Evolutionary conservation across 257 asterid genomes (phyloP).

Genomic region (Plantago major): DNA sequence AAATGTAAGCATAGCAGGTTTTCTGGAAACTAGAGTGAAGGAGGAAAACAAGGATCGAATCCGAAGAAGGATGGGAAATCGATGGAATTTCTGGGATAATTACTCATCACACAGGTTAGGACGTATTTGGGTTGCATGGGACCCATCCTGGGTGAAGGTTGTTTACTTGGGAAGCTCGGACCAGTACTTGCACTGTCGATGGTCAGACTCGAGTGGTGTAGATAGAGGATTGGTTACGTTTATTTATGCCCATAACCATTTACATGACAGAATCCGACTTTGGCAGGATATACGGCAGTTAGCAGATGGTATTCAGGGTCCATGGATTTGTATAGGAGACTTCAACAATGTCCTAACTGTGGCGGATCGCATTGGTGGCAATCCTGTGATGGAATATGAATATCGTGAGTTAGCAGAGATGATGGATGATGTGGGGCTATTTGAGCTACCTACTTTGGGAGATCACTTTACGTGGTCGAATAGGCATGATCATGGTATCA

Average conservation of each 20-base stretch:
- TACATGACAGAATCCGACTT: too few species aligned
- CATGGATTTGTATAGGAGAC: neutral
- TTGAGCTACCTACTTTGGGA: neutral
- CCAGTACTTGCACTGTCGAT: too few species aligned
- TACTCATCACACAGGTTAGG: neutral
- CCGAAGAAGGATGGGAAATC: neutral
- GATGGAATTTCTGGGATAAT: neutral
- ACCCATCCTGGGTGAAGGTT: neutral
- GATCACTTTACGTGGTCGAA: neutral
- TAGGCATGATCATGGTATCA: too few species aligned
- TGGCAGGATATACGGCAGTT: neutral
- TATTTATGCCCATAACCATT: neutral
- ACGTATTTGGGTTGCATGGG: neutral
- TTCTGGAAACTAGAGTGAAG: neutral
- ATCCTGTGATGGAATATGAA: too few species aligned
- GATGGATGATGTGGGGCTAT: neutral
- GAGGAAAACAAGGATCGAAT: neutral
- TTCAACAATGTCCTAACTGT: too few species aligned
- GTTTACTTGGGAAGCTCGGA: neutral
- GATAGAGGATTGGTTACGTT: neutral
- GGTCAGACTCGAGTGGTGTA: neutral
- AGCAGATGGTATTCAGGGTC: accelerated
- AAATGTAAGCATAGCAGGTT: neutral
- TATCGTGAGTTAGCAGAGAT: too few species aligned
- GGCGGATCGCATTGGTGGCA: too few species aligned